Evolutionary conservation across 2,329 filamentous ascomycete genomes (phyloP).

Genomic region (Cadophora sp.): DNA sequence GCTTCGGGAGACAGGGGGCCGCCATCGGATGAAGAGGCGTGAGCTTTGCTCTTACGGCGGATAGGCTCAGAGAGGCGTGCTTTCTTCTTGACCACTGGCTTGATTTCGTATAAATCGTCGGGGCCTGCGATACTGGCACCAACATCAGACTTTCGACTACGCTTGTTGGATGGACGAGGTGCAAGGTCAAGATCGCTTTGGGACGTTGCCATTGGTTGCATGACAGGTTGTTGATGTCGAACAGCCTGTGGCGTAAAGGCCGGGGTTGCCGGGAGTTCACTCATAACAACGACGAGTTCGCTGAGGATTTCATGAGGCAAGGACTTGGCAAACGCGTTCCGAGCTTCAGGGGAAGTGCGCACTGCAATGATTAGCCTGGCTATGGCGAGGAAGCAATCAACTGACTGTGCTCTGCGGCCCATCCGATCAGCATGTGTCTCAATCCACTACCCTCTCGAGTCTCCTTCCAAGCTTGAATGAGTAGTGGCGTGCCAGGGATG

Average conservation of each 20-base stretch:
- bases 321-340: constrained; percentile 64
- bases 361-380: constrained; percentile 25
- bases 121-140: constrained; percentile 11
- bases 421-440: constrained; percentile 62
- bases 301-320: constrained; percentile 67
- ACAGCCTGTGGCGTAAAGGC: constrained; percentile 21
- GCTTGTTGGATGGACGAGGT: constrained; percentile 33
- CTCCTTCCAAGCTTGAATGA: constrained; percentile 67
- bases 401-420: constrained; percentile 65
- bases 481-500: constrained; percentile 64
- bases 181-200: constrained; percentile 45
- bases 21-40: constrained; percentile 13
- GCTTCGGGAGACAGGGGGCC: constrained; percentile 42
- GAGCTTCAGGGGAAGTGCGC: constrained; percentile 52
- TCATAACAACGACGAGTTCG: constrained; percentile 68
- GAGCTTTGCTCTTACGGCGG: constrained; percentile 25
- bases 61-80: constrained; percentile 36
- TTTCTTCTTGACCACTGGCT: constrained; percentile 35
- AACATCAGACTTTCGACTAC: constrained; percentile 35
- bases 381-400: neutral
- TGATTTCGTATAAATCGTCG: constrained; percentile 36
- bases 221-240: constrained; percentile 11
- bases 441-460: constrained; percentile 66
- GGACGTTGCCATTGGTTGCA: neutral
- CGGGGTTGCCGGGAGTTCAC: constrained; percentile 51